Percentiles rank a stretch among this genome's conserved stretches.
Evolutionary conservation across 2,329 filamentous ascomycete genomes (phyloP).

Genomic region (Fusarium secorum): DNA sequence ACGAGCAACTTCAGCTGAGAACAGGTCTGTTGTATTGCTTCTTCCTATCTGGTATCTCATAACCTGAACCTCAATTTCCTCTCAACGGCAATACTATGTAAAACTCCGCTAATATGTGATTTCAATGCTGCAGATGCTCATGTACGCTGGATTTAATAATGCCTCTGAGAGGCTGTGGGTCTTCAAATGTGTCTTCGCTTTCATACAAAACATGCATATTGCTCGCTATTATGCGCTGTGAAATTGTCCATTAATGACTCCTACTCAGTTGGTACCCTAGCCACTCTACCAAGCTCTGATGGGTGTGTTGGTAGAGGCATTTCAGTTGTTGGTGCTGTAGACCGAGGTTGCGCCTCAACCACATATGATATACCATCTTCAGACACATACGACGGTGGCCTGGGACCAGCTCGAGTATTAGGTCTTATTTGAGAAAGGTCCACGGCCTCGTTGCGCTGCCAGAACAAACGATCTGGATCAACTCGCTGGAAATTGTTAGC

Average conservation of each 20-base stretch:
- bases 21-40: conserved; percentile 5
- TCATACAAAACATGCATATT: not conserved
- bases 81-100: not conserved
- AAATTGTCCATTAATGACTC: not conserved
- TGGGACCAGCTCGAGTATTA: conserved; percentile 45
- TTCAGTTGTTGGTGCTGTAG: conserved; percentile 58
- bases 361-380: conserved; percentile 80
- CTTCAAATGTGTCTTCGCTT: not conserved
- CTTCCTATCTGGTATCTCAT: conserved; percentile 19
- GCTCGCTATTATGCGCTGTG: not conserved
- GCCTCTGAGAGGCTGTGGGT: not conserved
- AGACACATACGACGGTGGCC: conserved; percentile 79
- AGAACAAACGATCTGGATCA: conserved; percentile 82
- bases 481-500: conserved; percentile 63
- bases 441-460: conserved; percentile 69
- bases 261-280: conserved; percentile 32
- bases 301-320: conserved; percentile 58
- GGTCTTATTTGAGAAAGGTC: conserved; percentile 33
- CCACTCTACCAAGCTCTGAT: conserved; percentile 51
- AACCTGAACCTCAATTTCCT: not conserved
- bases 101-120: conserved; percentile 23
- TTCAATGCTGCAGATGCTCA: conserved; percentile 19
- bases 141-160: conserved; percentile 15
- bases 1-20: not conserved
- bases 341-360: conserved; percentile 70